Percentiles rank a stretch among this genome's conserved stretches.
phyloP scores from a whole-genome alignment of 768 basidiomycete species.

The Neoboletus magnificus region DNA sequence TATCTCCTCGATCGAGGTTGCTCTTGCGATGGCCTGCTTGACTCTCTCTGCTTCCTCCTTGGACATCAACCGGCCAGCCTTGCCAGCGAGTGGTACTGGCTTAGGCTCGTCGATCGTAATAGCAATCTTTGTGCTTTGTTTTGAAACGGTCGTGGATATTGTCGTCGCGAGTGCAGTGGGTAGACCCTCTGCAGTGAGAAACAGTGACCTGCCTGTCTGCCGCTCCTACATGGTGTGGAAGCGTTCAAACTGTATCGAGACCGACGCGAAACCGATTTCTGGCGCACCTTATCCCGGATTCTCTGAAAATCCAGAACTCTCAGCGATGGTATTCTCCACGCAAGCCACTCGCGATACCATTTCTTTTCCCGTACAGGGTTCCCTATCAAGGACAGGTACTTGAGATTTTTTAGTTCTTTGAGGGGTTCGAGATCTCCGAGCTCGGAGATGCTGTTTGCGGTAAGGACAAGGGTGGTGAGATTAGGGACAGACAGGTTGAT shows the following conservation, averaged over 20 bases:
- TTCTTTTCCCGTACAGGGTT: constrained; percentile 88
- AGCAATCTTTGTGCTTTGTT: constrained; percentile 55
- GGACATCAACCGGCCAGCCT: constrained; percentile 85
- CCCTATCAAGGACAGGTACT: constrained; percentile 73
- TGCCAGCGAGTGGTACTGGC: constrained; percentile 49
- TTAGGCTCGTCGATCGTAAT: constrained; percentile 81
- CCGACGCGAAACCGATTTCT: constrained; percentile 28
- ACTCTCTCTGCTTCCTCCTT: constrained; percentile 89
- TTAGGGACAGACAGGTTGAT: constrained; percentile 83
- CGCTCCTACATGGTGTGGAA: constrained; percentile 61
- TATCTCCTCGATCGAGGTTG: constrained; percentile 90
- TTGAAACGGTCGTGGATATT: constrained; percentile 69
- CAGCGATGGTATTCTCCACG: constrained; percentile 80
- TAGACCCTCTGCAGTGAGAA: constrained; percentile 75
- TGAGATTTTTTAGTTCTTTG: constrained; percentile 69
- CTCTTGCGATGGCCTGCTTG: constrained; percentile 81
- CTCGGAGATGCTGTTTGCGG: constrained; percentile 76
- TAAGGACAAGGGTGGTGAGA: constrained; percentile 77
- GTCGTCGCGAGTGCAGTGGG: constrained; percentile 79
- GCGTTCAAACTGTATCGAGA: constrained; percentile 27
- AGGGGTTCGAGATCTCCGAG: constrained; percentile 84
- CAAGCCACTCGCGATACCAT: constrained; percentile 96
- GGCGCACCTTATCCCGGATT: constrained; percentile 88
- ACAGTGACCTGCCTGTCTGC: constrained; percentile 65
- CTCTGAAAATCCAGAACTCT: constrained; percentile 95